Conservation (phyloP, 495 filamentous ascomycete species). For the Lentithecium fluviatile region DNA sequence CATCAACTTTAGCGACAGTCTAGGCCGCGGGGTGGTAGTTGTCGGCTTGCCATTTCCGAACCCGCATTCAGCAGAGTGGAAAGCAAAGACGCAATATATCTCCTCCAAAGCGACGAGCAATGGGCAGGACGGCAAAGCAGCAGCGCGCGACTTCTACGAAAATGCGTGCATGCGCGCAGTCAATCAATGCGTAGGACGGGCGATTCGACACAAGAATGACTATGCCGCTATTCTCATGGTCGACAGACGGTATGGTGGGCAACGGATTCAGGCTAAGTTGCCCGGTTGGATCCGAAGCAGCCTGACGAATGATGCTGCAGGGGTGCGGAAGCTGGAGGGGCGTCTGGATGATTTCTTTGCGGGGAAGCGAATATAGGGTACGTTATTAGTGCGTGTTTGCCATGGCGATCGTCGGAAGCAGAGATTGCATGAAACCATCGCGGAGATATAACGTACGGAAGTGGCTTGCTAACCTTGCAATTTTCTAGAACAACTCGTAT, state of each 20-base stretch:
- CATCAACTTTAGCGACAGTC: slow-evolving; percentile 93
- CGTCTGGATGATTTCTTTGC: slow-evolving; percentile 53
- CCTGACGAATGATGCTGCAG: slow-evolving; percentile 48
- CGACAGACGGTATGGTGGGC: slow-evolving; percentile 69
- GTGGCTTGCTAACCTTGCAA: not conserved
- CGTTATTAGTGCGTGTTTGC: not conserved
- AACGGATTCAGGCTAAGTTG: slow-evolving; percentile 72
- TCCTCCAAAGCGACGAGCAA: slow-evolving; percentile 60
- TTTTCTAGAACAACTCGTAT: not conserved
- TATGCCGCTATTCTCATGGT: slow-evolving; percentile 88
- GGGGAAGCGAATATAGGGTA: slow-evolving; percentile 21
- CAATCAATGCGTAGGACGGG: slow-evolving; percentile 92
- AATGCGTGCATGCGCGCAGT: slow-evolving; percentile 96
- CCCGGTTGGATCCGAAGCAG: slow-evolving; percentile 82
- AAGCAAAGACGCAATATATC: slow-evolving; percentile 83
- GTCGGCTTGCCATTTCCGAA: slow-evolving; percentile 94
- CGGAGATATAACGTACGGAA: no score
- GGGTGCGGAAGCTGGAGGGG: slow-evolving; percentile 55
- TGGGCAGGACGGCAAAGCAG: slow-evolving; percentile 56
- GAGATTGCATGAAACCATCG: no score
- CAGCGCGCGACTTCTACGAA: slow-evolving; percentile 81
- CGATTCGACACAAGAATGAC: slow-evolving; percentile 82
- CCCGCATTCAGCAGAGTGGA: slow-evolving; percentile 84
- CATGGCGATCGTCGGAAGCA: not conserved
- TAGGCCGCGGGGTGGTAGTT: slow-evolving; percentile 85